Evolutionary conservation across 441 rosid genomes (phyloP).

Genomic region (Arabidopsis hybrid): DNA sequence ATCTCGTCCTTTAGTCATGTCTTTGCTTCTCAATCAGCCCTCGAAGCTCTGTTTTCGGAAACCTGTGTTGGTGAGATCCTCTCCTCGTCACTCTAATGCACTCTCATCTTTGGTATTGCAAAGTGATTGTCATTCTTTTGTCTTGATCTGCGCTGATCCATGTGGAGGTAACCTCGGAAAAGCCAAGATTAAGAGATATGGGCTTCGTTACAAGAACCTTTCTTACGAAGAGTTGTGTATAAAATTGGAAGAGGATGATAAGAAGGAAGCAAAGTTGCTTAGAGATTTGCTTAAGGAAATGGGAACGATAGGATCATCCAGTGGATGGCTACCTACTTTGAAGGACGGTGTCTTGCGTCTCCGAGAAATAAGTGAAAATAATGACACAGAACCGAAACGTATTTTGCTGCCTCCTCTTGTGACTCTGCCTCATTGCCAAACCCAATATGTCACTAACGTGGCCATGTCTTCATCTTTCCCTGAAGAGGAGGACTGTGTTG

Average conservation of each 20-base stretch:
- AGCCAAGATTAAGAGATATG: background rate
- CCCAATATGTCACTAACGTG: background rate
- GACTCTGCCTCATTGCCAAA: constrained; percentile 4
- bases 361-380: background rate
- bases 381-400: background rate
- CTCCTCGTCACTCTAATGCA: background rate
- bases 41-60: background rate
- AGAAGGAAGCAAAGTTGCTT: background rate
- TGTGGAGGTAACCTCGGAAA: background rate
- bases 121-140: background rate
- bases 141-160: background rate
- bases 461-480: background rate
- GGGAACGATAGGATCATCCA: background rate
- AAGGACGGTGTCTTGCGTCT: background rate
- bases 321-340: background rate
- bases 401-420: background rate
- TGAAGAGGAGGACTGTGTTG: background rate
- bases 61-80: background rate
- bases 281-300: background rate
- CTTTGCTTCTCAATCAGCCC: constrained; percentile 3
- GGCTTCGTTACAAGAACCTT: no score
- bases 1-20: background rate
- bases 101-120: background rate
- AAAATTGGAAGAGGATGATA: background rate
- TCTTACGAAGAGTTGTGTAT: background rate